Base-by-base conservation (phyloP, 2,329 filamentous ascomycete genomes). In the Fusarium sp. region DNA sequence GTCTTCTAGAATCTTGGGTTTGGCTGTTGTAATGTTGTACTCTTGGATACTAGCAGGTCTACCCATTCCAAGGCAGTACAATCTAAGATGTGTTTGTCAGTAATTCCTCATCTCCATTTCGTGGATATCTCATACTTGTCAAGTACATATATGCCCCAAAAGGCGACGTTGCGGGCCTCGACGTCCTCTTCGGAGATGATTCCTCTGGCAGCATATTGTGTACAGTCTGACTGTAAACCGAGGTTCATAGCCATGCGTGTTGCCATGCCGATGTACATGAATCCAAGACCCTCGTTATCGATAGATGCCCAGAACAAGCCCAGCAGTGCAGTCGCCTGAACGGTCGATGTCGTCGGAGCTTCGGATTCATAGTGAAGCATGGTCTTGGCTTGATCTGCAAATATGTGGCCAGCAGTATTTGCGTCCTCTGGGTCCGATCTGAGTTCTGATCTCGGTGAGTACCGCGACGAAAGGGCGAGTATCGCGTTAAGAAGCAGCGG, bases 141-240 rank as follows among this genome's bases (percentile, higher is more conserved):
- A 9, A 57, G 4, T 2, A 57, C 52, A 4, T 57, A 57, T 15
- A 57, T 37, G 1, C 52, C 52, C 52, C 52, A 57, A 12, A 57
- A 57, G 20, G 52, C 52, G 2, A 57, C 52, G 5, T 57, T 57
- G 14, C 52, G 52, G 6, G 52, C 52, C 7, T 57, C 52, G 3
- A 57, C 52, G 5, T 57, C 52, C 1, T 57, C 52, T 17, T 57
- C 52, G 4, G 52, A 57, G 14, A 57, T 57, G 33, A 57, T 37
- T 1, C 52, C 52, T 57, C 10, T 37, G 3, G 52, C 52, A 4
- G 52, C 52, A 2, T 57, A 57, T n/a, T 57, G 52, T 17, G 83
- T 15, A 80, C 83, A 32, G 80, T 71, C 69, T 1, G 52, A 59
- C 37, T 71, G 69, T 22, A 71, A 35, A 14, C 69, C 69, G 8